Conservation (phyloP, 768 basidiomycete genomes). For the Phylloporus rhodoxanthus region DNA sequence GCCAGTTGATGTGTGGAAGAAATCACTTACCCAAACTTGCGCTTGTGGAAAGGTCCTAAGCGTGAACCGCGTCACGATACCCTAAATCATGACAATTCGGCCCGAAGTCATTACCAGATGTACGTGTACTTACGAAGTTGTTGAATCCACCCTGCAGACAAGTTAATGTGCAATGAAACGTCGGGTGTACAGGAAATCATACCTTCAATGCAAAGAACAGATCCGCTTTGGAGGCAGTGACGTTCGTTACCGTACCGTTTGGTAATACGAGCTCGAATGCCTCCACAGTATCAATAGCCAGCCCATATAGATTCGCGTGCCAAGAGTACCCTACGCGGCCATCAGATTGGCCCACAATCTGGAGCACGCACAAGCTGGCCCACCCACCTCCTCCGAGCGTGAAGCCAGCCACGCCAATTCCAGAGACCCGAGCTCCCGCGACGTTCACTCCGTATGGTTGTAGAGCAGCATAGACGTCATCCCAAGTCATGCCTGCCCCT, state of each 20-base stretch:
- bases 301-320: constrained; percentile 55
- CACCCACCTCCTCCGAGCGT: constrained; percentile 50
- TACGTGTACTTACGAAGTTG: constrained; percentile 42
- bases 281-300: constrained; percentile 49
- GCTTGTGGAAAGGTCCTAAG: constrained; percentile 38
- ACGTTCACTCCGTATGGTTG: constrained; percentile 46
- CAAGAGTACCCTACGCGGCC: constrained; percentile 51
- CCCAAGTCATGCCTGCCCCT: constrained; percentile 51
- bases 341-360: constrained; percentile 1
- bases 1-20: constrained; percentile 2
- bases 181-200: constrained; percentile 5
- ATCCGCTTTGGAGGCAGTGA: constrained; percentile 34
- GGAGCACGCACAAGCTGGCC: background rate
- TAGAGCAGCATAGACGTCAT: constrained; percentile 56
- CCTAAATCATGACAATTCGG: constrained; percentile 38
- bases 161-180: background rate
- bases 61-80: constrained; percentile 56
- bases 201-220: constrained; percentile 44
- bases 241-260: constrained; percentile 38
- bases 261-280: constrained; percentile 58
- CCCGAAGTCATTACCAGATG: constrained; percentile 7
- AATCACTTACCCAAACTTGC: constrained; percentile 21
- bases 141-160: constrained; percentile 52
- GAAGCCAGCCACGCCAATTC: constrained; percentile 56
- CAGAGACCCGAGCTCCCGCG: constrained; percentile 53